phyloP scores from a whole-genome alignment of 2,329 filamentous ascomycete genomes.

The Colletotrichum agaves region DNA sequence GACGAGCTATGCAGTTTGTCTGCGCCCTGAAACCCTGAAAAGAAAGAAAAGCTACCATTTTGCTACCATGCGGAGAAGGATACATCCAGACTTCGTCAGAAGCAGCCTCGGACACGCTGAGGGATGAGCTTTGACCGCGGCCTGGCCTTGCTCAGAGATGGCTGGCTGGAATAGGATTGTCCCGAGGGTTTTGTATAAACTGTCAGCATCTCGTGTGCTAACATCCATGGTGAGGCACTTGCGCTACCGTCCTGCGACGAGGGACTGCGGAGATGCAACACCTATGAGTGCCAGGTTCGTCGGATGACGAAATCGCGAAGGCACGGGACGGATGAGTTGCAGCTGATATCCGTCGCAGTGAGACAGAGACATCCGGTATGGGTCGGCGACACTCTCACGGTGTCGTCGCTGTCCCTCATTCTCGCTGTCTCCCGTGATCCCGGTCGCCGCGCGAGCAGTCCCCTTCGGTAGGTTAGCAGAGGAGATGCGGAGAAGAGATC shows the following conservation, averaged over 20 bases:
- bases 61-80: conserved; percentile 11
- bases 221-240: conserved; percentile 29
- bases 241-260: conserved; percentile 30
- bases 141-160: not conserved
- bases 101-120: not conserved
- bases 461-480: not conserved
- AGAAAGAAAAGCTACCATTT: conserved; percentile 19
- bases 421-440: not conserved
- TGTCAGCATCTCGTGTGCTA: conserved; percentile 1
- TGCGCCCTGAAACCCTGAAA: conserved; percentile 8
- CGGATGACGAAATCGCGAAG: conserved; percentile 15
- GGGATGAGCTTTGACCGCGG: conserved; percentile 11
- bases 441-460: no score
- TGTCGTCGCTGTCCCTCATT: not conserved
- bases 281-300: conserved; percentile 13
- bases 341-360: conserved; percentile 5
- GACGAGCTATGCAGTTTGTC: conserved; percentile 10
- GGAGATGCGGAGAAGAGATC: not conserved
- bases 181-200: not conserved
- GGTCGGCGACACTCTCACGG: conserved; percentile 10
- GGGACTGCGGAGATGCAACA: conserved; percentile 18
- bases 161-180: not conserved
- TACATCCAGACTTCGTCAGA: conserved; percentile 8
- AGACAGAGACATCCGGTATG: conserved; percentile 10
- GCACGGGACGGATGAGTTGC: not conserved